These are phyloP conservation scores for Starmerella floricola DNA, from an alignment of 805 yeast species.

Conservation along the genomic window DNA sequence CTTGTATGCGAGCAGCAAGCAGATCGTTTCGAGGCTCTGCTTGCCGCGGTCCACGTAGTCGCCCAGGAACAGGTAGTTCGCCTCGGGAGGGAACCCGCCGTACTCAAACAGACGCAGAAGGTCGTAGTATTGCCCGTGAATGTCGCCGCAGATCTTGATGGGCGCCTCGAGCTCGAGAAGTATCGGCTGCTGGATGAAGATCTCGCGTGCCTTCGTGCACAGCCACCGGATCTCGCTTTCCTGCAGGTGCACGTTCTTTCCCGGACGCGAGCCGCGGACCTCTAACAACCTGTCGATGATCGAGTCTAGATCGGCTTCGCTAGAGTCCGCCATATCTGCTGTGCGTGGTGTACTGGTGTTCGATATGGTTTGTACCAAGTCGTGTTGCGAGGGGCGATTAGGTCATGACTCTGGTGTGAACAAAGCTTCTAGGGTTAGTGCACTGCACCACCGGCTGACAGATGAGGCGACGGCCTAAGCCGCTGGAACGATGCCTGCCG, in stretches of 20 bases:
- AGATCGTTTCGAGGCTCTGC: conserved; percentile 91
- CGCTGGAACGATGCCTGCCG: no score
- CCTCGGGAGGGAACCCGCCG: conserved; percentile 99
- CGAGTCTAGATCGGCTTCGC: conserved; percentile 90
- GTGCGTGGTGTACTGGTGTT: neutral
- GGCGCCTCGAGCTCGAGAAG: conserved; percentile 94
- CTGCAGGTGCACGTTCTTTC: conserved; percentile 85
- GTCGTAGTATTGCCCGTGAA: conserved; percentile 97
- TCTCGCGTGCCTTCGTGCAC: conserved; percentile 96
- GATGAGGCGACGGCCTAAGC: no score
- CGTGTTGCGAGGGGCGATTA: conserved; percentile 16
- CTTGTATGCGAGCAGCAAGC: conserved; percentile 86
- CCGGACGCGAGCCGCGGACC: conserved; percentile 97
- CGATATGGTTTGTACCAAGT: conserved; percentile 1
- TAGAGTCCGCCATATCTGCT: conserved; percentile 30
- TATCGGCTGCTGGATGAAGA: conserved; percentile 95
- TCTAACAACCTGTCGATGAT: conserved; percentile 92
- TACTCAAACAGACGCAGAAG: conserved; percentile 88
- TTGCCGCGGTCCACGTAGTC: conserved; percentile 98
- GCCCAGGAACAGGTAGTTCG: conserved; percentile 88
- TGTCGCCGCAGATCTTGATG: conserved; percentile 88
- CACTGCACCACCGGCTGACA: no score
- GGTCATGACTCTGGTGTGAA: conserved; percentile 7
- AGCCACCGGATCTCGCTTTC: conserved; percentile 90
- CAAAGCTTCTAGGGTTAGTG: neutral